Conservation (phyloP, 441 rosid species). For the Macaranga tanarius region DNA sequence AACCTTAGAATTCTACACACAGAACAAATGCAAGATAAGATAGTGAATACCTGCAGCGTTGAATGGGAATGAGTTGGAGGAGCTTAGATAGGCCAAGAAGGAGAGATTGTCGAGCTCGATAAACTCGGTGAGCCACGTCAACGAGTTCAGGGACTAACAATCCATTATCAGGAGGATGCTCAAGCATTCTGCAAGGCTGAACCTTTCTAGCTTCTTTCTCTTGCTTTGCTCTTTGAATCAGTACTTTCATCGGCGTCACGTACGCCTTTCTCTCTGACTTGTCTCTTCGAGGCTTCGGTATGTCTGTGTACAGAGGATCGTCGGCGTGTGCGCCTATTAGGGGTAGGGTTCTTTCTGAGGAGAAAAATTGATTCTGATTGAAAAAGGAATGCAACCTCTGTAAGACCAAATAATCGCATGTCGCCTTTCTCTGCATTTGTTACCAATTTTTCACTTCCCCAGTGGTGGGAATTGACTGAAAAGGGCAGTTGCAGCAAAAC, state of each 20-base stretch:
- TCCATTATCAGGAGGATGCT: constrained; percentile 73
- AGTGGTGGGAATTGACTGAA: too few relatives aligned
- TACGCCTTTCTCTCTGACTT: constrained; percentile 82
- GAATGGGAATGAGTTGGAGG: constrained; percentile 45
- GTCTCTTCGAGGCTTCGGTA: constrained; percentile 64
- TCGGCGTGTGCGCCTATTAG: constrained; percentile 14
- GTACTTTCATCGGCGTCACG: constrained; percentile 62
- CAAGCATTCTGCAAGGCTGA: constrained; percentile 68
- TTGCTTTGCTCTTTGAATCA: constrained; percentile 64
- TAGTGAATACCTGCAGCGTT: constrained; percentile 61
- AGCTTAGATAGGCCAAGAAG: constrained; percentile 54
- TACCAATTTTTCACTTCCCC: too few relatives aligned
- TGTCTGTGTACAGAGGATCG: constrained; percentile 54
- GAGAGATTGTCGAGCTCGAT: constrained; percentile 47
- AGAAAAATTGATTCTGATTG: constrained; percentile 29
- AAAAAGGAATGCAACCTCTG: constrained; percentile 17
- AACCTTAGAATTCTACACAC: too few relatives aligned
- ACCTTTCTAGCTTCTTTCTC: constrained; percentile 60
- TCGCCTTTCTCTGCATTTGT: constrained; percentile 42
- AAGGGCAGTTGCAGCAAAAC: too few relatives aligned
- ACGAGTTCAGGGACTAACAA: constrained; percentile 71
- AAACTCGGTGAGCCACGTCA: constrained; percentile 56
- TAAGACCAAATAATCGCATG: constrained; percentile 16
- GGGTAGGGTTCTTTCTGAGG: constrained; percentile 24
- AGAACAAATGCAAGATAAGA: too few relatives aligned